phyloP scores from a whole-genome alignment of 306 rosid species.

The Pyrus pyrifolia region DNA sequence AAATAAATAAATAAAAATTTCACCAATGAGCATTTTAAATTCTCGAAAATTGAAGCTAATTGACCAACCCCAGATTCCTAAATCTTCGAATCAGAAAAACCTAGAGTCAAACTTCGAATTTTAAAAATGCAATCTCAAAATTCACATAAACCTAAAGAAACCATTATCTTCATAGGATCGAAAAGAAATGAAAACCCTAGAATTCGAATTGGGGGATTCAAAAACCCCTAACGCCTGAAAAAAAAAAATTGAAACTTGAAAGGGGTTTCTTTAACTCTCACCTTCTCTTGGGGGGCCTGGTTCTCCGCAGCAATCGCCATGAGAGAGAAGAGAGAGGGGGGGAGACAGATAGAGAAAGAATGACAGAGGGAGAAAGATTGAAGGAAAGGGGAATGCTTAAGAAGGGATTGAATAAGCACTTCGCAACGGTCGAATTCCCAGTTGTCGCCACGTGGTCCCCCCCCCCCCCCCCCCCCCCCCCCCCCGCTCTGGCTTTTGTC shows the following conservation, averaged over 20 bases:
- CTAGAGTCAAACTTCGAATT: background rate
- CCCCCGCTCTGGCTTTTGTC: slow-evolving; percentile 23
- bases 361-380: background rate
- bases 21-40: background rate
- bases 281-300: slow-evolving; percentile 45
- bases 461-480: too few relatives aligned
- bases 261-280: too few relatives aligned
- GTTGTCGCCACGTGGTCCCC: slow-evolving; percentile 47
- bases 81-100: background rate
- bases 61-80: background rate
- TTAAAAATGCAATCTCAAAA: background rate
- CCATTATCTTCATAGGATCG: background rate
- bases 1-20: background rate
- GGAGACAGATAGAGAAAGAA: background rate
- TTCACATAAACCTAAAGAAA: background rate
- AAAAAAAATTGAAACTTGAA: background rate
- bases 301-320: slow-evolving; percentile 83
- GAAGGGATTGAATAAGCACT: slow-evolving; percentile 19
- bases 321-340: background rate
- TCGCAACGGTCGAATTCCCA: slow-evolving; percentile 80
- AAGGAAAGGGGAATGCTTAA: background rate
- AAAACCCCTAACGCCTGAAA: background rate
- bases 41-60: background rate
- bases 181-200: slow-evolving; percentile 15
- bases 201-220: background rate